phyloP scores from a whole-genome alignment of 2,329 filamentous ascomycete species.

The Seiridium unicorne region DNA sequence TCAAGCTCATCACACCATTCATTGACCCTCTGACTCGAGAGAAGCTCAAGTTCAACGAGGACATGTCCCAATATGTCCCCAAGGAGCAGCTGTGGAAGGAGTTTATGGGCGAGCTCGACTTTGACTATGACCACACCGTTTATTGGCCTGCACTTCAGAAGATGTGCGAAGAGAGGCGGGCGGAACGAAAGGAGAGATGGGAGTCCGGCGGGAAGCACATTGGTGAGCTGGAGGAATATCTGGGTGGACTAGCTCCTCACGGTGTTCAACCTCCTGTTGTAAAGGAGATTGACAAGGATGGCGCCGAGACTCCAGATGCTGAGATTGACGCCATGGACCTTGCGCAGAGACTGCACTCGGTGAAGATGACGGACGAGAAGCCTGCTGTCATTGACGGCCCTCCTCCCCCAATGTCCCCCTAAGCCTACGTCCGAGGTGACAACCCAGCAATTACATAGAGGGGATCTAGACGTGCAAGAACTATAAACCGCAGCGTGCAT shows the following conservation, averaged over 20 bases:
- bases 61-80: constrained; percentile 79
- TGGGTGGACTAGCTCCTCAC: constrained; percentile 58
- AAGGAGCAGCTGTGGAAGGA: constrained; percentile 77
- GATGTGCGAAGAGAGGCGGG: constrained; percentile 65
- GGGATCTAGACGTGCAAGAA: neutral
- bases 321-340: constrained; percentile 2
- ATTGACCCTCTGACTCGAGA: constrained; percentile 92
- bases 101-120: constrained; percentile 73
- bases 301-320: neutral
- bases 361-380: constrained; percentile 3
- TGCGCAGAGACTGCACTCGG: neutral
- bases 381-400: neutral
- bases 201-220: constrained; percentile 73
- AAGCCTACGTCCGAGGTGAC: neutral
- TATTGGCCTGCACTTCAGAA: constrained; percentile 89
- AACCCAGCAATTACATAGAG: neutral
- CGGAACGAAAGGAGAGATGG: constrained; percentile 70
- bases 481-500: neutral
- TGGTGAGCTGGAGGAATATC: constrained; percentile 83
- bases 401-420: neutral
- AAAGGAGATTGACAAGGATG: constrained; percentile 8
- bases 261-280: constrained; percentile 15
- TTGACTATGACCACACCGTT: constrained; percentile 82
- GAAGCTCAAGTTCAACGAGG: constrained; percentile 98
- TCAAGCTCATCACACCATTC: constrained; percentile 93